Conservation (phyloP, 768 basidiomycete species). For the Strobilomyces confusus region DNA sequence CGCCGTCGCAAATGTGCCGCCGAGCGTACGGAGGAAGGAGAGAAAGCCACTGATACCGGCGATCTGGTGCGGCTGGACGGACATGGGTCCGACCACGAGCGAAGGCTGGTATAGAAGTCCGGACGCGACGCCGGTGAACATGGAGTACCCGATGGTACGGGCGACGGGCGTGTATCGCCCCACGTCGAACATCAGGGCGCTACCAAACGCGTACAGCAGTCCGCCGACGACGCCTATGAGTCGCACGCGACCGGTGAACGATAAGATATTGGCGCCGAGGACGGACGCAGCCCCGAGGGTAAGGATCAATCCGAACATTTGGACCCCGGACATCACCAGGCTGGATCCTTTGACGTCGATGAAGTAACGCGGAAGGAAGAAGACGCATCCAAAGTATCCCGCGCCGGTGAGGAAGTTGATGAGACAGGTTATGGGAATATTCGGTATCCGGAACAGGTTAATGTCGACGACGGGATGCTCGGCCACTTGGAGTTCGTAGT, state of each 20-base stretch:
- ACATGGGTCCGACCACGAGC: constrained; percentile 34
- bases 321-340: constrained; percentile 31
- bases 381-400: constrained; percentile 35
- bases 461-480: constrained; percentile 34
- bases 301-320: constrained; percentile 35
- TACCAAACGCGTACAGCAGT: constrained; percentile 31
- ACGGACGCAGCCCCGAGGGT: constrained; percentile 33
- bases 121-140: constrained; percentile 30
- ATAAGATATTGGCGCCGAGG: constrained; percentile 32
- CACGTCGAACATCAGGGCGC: constrained; percentile 32
- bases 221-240: constrained; percentile 30
- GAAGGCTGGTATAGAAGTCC: constrained; percentile 34
- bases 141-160: constrained; percentile 29
- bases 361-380: constrained; percentile 38
- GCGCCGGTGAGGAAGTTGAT: constrained; percentile 38
- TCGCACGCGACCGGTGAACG: constrained; percentile 30
- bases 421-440: constrained; percentile 34
- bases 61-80: constrained; percentile 31
- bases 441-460: constrained; percentile 30
- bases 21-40: constrained; percentile 33
- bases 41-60: constrained; percentile 36
- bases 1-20: constrained; percentile 34
- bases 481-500: constrained; percentile 32
- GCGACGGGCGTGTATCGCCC: constrained; percentile 27
- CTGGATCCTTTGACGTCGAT: constrained; percentile 34